These are phyloP conservation scores for Davidsoniella eucalypti DNA, from an alignment of 2,329 filamentous ascomycete genomes.

Conservation along the genomic window DNA sequence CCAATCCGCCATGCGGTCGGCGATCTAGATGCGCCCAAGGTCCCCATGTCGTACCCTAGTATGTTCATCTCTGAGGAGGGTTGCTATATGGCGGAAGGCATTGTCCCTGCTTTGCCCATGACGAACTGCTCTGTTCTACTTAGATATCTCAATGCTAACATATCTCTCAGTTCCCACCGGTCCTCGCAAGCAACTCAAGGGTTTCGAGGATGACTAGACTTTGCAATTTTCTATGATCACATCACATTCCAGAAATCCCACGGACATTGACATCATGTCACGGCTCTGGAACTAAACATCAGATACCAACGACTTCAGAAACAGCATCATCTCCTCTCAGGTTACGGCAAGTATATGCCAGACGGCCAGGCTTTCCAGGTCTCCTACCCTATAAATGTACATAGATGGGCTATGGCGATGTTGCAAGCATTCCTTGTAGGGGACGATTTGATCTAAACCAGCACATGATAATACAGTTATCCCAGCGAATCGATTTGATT, in stretches of 20 bases:
- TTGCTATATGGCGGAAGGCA: neutral
- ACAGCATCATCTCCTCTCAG: too few species aligned
- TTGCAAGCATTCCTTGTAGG: too few species aligned
- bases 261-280: too few species aligned
- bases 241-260: too few species aligned
- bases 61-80: conserved; percentile 26
- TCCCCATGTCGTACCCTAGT: conserved; percentile 91
- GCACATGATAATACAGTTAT: too few species aligned
- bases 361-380: too few species aligned
- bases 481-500: too few species aligned
- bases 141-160: conserved; percentile 14
- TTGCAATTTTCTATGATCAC: neutral
- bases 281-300: neutral
- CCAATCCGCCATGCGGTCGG: conserved; percentile 57
- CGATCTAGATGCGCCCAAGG: conserved; percentile 51
- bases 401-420: too few species aligned
- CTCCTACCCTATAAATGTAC: too few species aligned
- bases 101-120: neutral
- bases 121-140: neutral
- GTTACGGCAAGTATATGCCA: too few species aligned
- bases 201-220: conserved; percentile 39
- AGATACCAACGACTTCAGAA: neutral
- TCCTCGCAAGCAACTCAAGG: conserved; percentile 41
- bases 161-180: conserved; percentile 34
- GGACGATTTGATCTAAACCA: too few species aligned